These are phyloP conservation scores for Stentor coeruleus DNA, from an alignment of 73 alveolate species.

Conservation along the genomic window DNA sequence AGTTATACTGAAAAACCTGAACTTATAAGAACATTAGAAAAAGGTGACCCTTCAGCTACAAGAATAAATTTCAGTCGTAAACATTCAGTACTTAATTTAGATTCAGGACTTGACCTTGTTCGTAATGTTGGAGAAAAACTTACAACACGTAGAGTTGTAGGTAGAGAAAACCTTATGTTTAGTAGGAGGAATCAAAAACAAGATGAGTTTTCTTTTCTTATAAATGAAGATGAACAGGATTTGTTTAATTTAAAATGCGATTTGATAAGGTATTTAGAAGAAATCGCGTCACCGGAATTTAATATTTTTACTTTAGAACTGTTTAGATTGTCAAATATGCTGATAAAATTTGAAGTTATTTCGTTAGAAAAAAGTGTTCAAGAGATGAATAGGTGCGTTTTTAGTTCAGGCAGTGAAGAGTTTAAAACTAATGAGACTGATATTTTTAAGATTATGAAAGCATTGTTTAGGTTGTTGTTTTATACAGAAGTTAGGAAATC, in stretches of 20 bases:
- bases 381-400: neutral
- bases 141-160: too few relatives aligned
- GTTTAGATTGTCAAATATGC: neutral
- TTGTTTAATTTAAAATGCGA: neutral
- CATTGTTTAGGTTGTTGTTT: neutral
- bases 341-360: neutral
- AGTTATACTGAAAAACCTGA: constrained; percentile 36
- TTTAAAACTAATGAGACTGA: neutral
- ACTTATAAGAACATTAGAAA: constrained; percentile 33
- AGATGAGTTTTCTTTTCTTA: neutral
- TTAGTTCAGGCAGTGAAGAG: neutral
- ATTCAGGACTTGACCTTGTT: neutral
- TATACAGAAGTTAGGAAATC: too few relatives aligned
- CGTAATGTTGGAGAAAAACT: too few relatives aligned
- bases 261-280: neutral
- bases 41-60: neutral
- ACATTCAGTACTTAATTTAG: neutral
- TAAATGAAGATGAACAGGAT: neutral
- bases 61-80: neutral
- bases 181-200: too few relatives aligned
- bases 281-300: neutral
- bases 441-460: neutral
- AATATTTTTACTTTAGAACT: neutral
- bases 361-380: neutral
- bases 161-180: too few relatives aligned